Evolutionary conservation across 2,329 filamentous ascomycete species (phyloP).

Genomic region (Neofusicoccum kwambonambiense): DNA sequence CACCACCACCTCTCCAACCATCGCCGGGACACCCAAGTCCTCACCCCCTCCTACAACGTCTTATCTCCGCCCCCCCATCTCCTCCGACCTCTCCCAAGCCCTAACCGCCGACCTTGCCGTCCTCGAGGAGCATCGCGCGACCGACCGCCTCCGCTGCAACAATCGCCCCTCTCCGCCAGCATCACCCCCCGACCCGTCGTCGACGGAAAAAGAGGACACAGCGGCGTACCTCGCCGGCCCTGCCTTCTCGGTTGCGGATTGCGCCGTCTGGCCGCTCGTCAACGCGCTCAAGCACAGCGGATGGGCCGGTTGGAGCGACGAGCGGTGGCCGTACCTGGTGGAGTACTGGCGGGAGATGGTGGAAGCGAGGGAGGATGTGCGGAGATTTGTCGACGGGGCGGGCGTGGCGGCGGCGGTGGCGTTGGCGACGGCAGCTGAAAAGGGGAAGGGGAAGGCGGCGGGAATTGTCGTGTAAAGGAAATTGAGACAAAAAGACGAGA

Average conservation of each 20-base stretch:
- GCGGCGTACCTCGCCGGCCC: constrained; percentile 29
- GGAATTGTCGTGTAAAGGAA: background rate
- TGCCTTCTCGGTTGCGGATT: constrained; percentile 34
- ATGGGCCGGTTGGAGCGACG: constrained; percentile 10
- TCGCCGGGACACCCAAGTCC: background rate
- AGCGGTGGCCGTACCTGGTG: background rate
- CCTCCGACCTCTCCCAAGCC: constrained; percentile 18
- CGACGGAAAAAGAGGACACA: background rate
- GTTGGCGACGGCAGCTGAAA: background rate
- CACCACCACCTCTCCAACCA: background rate
- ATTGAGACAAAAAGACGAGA: background rate
- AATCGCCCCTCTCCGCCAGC: background rate
- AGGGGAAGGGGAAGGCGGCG: background rate
- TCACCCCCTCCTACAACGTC: background rate
- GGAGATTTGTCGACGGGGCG: background rate
- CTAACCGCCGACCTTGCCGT: constrained; percentile 22
- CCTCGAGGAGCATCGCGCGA: constrained; percentile 24
- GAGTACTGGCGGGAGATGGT: background rate
- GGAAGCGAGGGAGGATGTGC: background rate
- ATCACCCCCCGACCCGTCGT: background rate
- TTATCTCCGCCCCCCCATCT: constrained; percentile 19
- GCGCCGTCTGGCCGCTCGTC: constrained; percentile 33
- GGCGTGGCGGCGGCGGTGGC: background rate
- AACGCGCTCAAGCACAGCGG: constrained; percentile 28
- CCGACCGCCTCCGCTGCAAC: background rate